Evolutionary conservation across 768 basidiomycete species (phyloP).

Genomic region (Chlorophyllum brunneum): DNA sequence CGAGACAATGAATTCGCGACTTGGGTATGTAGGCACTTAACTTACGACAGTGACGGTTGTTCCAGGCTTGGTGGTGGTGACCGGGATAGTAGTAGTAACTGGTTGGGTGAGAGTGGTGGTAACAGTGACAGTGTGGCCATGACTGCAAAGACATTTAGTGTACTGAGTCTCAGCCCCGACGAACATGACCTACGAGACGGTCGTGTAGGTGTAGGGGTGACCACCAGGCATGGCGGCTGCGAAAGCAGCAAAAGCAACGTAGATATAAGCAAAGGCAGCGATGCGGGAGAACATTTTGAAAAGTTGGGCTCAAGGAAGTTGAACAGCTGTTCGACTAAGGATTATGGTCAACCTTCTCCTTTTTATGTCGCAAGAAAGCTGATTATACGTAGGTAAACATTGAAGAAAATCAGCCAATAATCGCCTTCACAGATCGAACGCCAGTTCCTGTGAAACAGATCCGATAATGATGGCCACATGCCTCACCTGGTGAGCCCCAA

Average conservation of each 20-base stretch:
- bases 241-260: conserved; percentile 23
- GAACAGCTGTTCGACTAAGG: conserved; percentile 21
- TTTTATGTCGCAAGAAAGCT: conserved; percentile 14
- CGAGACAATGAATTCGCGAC: background rate
- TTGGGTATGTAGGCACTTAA: too few relatives aligned
- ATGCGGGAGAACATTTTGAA: conserved; percentile 24
- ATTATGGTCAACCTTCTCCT: background rate
- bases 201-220: conserved; percentile 11
- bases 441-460: conserved; percentile 2
- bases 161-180: background rate
- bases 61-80: conserved; percentile 14
- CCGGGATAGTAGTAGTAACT: conserved; percentile 14
- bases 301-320: conserved; percentile 1
- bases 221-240: conserved; percentile 24
- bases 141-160: background rate
- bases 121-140: conserved; percentile 14
- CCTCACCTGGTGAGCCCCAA: background rate
- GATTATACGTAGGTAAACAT: background rate
- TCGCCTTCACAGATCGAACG: background rate
- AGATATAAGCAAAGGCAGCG: conserved; percentile 19
- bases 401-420: conserved; percentile 1
- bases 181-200: conserved; percentile 3
- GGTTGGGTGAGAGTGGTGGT: conserved; percentile 11
- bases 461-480: conserved; percentile 5
- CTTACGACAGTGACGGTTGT: conserved; percentile 13